These are phyloP conservation scores for Plantago major DNA, from an alignment of 257 asterid species.

Conservation along the genomic window DNA sequence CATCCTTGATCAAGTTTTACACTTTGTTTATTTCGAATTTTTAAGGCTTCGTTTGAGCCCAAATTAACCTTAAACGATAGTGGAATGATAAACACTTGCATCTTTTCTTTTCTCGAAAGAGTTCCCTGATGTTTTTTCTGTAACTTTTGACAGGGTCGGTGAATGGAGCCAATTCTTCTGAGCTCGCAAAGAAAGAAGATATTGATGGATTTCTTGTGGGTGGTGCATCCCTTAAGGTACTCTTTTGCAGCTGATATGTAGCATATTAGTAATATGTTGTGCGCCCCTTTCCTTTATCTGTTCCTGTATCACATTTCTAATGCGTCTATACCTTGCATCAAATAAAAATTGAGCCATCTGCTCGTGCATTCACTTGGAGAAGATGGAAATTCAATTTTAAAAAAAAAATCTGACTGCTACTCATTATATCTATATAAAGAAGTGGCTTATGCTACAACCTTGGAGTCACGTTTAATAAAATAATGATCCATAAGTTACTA, in stretches of 20 bases:
- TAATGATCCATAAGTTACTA: not conserved
- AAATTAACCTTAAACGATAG: too few species aligned
- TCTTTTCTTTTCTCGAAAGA: not conserved
- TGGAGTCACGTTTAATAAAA: not conserved
- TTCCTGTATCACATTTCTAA: not conserved
- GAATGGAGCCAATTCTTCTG: slow-evolving; percentile 82
- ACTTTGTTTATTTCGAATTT: too few species aligned
- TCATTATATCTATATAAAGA: not conserved
- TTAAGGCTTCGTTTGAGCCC: too few species aligned
- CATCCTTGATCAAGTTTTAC: too few species aligned
- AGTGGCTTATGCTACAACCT: not conserved
- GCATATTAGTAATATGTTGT: not conserved
- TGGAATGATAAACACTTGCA: too few species aligned
- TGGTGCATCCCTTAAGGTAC: slow-evolving; percentile 96
- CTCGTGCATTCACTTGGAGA: too few species aligned
- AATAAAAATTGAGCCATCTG: too few species aligned
- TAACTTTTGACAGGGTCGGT: slow-evolving; percentile 63
- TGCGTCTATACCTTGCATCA: not conserved
- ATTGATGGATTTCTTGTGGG: slow-evolving; percentile 86
- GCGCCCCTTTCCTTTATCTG: not conserved
- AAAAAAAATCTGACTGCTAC: not conserved
- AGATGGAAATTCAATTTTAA: not conserved
- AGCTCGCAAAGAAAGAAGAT: slow-evolving; percentile 89
- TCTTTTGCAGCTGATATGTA: slow-evolving; percentile 6
- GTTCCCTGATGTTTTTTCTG: not conserved